Evolutionary conservation across 176 grass and related monocot genomes (phyloP), one percentile per base, ranked within the genome.

Genomic region (Raddia distichophylla): DNA sequence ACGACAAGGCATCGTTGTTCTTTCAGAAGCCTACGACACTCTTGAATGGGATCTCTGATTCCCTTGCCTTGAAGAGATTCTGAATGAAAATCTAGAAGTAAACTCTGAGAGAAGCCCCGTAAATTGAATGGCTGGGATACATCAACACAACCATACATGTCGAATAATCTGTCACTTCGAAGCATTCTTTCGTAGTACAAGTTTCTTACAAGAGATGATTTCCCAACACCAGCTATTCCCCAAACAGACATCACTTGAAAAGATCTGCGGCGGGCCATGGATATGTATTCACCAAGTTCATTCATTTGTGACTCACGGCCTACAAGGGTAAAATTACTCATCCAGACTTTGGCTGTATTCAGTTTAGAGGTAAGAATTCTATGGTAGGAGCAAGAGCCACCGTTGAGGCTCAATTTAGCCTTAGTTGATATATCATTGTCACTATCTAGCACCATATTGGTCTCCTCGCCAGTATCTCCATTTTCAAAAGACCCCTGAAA

Each of bases 141-240:
- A 59, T 84, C 15, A 20, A 69, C 62, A 73, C 82, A 84, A 3
- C 52, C 53, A 17, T 16, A 84, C 20, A n/a, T 43, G 0, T 4
- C 5, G 17, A 64, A 73, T 20, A 64, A 73, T 20, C 18, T 34
- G 7, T 19, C 2, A 5, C 3, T 18, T 1, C 16, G 0, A 59
- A 1, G 12, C 16, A 65, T 33, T 33, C 0, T 53, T 0, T 63
- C 4, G 0, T 66, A 76, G 40, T 35, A 78, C 5, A 84, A 44
- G 2, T 34, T 37, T 40, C 16, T 67, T 0, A 76, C 2, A 3
- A 84, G 73, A 67, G 63, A 2, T 49, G 82, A 68, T 37, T 84
- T 84, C 0, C 82, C 72, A 12, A 59, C 82, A 0, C 82, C 82
- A 49, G 73, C 52, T 8, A 84, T 76, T 0, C 82, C 82, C 82